Base-by-base conservation (phyloP, 148 eudicot species). In the Chenopodium suecicum region DNA sequence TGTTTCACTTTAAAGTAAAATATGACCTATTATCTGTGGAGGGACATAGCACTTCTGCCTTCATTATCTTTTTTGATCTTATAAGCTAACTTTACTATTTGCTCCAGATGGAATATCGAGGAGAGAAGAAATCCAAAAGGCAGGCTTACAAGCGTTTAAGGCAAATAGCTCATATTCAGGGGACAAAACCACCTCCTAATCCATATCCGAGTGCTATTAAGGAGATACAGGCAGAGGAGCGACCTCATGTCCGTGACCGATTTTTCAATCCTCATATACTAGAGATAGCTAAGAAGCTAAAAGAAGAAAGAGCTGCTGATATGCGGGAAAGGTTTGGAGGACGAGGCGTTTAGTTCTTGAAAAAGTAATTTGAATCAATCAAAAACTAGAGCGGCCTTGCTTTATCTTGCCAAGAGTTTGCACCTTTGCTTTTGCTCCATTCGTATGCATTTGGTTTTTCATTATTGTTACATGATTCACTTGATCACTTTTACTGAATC, bases 211-310 rank as follows among this genome's bases (percentile, higher is more conserved):
- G 94, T 85, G 98, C 93, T 78, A 81, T 95, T 48, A 92, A 90
- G 82, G 94, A 92, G 89, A 95, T 95, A 77, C 95, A 95, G 80
- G 98, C 97, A 47, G 91, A 91, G 87, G 98, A 93, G 85, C 89
- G 89, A 83, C 88, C 86, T 74, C 87, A 82, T 74, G 92, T 95
- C 32, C 88, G 87, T 65, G 93, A 90, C 41, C 97, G 98, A 48
- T 93, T 93, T 91, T 68, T 62, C 77, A 84, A 92, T 88, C 92
- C 87, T 16, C 75, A 83, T 71, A 85, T 85, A 29, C 87, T 74
- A 0, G 77, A 86, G 31, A 86, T 89, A 78, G 83, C 86, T 81
- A 76, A 89, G 74, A 91, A 86, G 90, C 75, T 93, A 79, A 89
- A 88, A 86, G 88, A 84, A 47, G 91, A 91, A 19, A 86, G 64